Percentiles rank a stretch among this genome's conserved stretches.
Evolutionary conservation across 2,329 filamentous ascomycete species (phyloP).

Genomic region (Paecilomyces niveus): DNA sequence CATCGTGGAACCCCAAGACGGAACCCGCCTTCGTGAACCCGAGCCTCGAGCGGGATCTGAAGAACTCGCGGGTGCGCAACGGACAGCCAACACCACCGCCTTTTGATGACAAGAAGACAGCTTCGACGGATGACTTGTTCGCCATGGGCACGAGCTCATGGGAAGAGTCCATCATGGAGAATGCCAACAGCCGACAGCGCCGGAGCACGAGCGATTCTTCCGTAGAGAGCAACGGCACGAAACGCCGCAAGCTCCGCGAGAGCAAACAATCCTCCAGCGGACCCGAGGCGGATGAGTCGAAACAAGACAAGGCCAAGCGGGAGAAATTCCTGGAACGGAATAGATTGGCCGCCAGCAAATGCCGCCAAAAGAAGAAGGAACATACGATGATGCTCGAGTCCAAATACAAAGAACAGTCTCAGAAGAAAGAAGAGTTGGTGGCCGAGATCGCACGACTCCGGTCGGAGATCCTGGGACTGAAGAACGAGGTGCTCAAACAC

Average conservation of each 20-base stretch:
- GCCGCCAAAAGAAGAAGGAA: conserved; percentile 57
- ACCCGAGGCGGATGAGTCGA: conserved; percentile 14
- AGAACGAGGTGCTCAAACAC: conserved; percentile 34
- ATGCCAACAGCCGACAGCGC: neutral
- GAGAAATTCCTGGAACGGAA: conserved; percentile 53
- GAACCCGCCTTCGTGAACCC: conserved; percentile 20
- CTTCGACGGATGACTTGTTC: neutral
- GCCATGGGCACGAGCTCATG: conserved; percentile 5
- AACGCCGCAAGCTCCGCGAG: conserved; percentile 12
- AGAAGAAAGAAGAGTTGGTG: conserved; percentile 24
- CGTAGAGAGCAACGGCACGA: conserved; percentile 10
- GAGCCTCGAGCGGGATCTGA: conserved; percentile 22
- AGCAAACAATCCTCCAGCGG: conserved; percentile 14
- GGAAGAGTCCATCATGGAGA: neutral
- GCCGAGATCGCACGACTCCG: conserved; percentile 27
- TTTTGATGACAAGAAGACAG: conserved; percentile 19
- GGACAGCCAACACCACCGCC: conserved; percentile 32
- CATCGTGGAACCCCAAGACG: conserved; percentile 17
- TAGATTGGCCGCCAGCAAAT: conserved; percentile 53
- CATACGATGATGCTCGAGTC: conserved; percentile 46
- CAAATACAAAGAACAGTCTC: conserved; percentile 27
- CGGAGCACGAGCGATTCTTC: conserved; percentile 8
- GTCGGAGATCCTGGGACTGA: conserved; percentile 30
- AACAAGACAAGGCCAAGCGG: conserved; percentile 34
- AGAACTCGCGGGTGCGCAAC: conserved; percentile 29